These are phyloP conservation scores for Scytalidium sp. DNA, from an alignment of 2,329 filamentous ascomycete species.

Conservation along the genomic window DNA sequence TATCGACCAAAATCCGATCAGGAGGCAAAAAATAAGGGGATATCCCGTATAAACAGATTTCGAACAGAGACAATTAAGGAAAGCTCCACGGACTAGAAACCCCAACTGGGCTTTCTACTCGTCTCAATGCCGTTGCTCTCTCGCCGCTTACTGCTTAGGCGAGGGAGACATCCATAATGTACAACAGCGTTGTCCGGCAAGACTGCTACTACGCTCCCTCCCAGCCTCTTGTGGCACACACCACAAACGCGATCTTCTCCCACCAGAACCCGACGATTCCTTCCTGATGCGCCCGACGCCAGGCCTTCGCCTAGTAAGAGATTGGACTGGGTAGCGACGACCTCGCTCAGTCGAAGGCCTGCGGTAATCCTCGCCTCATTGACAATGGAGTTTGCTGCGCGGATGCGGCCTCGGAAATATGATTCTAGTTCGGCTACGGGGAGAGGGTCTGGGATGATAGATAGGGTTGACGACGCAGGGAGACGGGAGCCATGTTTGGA, in stretches of 20 bases:
- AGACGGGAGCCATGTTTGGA: conserved; percentile 89
- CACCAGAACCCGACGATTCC: conserved; percentile 72
- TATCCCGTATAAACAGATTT: no score
- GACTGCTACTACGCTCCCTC: conserved; percentile 86
- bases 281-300: conserved; percentile 48
- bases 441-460: conserved; percentile 78
- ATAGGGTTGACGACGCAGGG: conserved; percentile 80
- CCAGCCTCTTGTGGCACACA: conserved; percentile 90
- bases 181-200: conserved; percentile 80
- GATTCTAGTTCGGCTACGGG: conserved; percentile 77
- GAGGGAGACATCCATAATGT: conserved; percentile 73
- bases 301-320: conserved; percentile 69
- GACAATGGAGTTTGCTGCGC: conserved; percentile 76
- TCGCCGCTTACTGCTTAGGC: conserved; percentile 34
- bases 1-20: background rate
- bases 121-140: conserved; percentile 14
- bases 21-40: background rate
- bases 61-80: no score
- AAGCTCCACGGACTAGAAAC: background rate
- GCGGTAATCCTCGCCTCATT: conserved; percentile 78
- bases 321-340: conserved; percentile 71
- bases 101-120: background rate
- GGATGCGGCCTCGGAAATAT: conserved; percentile 90
- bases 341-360: conserved; percentile 72
- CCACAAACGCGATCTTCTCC: conserved; percentile 86